Base-by-base conservation (phyloP, 495 filamentous ascomycete genomes). In the Peziza echinospora region DNA sequence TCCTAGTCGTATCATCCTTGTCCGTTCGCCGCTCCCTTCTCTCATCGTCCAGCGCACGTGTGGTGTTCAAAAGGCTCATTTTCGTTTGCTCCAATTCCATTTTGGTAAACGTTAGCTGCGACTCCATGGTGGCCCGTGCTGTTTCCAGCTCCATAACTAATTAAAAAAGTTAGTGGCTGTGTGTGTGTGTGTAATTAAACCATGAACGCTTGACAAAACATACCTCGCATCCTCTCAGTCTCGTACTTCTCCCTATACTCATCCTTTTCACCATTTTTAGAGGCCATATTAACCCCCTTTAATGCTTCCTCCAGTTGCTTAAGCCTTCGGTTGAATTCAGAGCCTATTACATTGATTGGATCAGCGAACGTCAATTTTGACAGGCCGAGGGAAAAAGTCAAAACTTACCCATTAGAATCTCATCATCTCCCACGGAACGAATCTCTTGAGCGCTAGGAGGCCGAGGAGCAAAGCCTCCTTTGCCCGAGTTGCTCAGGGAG, bases 31-130 rank as follows among this genome's bases (percentile, higher is more conserved):
- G 52, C 21, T 53, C 56, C 44, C 52, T 40, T 24, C 53, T 42
- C 41, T 59, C 56, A 16, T 51, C 56, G 10, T 58, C 56, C 16
- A 59, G 41, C 40, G 53, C 46, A 21, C 50, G 43, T 45, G 59
- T 52, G 5, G 59, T 47, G 8, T 59, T 52, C 10, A 41, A 40
- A 5, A 48, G 43, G 26, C 48, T 59, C 45, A 52, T 55, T 24
- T 51, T 40, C 24, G 21, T 48, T 24, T 28, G 13, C 24, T 59
- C 56, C n/a, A 59, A 44, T 49, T 59, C 56, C 7, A 59, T 43
- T 41, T 56, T 50, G 9, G 40, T 21, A 26, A 54, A 49, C 11
- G 52, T 55, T 16, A 53, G 46, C 26, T 55, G 47, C 9, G 55
- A 56, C 44, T 59, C 56, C 37, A 59, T 44, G n/a, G 47, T 53